Percentiles rank a stretch among this genome's conserved stretches.
phyloP scores from a whole-genome alignment of 2,329 filamentous ascomycete species.

The Hypoxylon sp. region DNA sequence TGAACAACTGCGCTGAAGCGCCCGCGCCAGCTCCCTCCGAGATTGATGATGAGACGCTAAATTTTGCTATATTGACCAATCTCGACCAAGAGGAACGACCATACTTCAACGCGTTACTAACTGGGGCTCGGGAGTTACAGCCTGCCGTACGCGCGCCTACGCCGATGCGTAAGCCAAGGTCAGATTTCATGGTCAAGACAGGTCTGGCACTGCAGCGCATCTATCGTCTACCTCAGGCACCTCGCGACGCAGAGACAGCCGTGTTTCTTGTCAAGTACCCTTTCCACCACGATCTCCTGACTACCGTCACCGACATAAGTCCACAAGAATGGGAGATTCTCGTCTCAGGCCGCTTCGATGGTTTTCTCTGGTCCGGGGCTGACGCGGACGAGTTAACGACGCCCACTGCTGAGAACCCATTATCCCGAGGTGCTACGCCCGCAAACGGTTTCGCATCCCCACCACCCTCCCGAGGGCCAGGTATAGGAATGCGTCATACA shows the following conservation, averaged over 20 bases:
- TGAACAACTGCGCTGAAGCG: slow-evolving; percentile 82
- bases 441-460: slow-evolving; percentile 63
- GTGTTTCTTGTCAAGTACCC: slow-evolving; percentile 89
- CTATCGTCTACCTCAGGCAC: slow-evolving; percentile 80
- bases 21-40: slow-evolving; percentile 85
- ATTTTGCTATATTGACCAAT: slow-evolving; percentile 93
- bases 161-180: slow-evolving; percentile 74
- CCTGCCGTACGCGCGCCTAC: slow-evolving; percentile 76
- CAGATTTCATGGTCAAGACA: slow-evolving; percentile 81
- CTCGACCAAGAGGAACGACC: slow-evolving; percentile 82
- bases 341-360: slow-evolving; percentile 93
- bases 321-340: slow-evolving; percentile 97
- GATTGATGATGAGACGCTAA: slow-evolving; percentile 92
- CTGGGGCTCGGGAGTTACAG: slow-evolving; percentile 70
- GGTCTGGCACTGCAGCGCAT: slow-evolving; percentile 86
- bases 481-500: slow-evolving; percentile 58
- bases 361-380: slow-evolving; percentile 93
- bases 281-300: slow-evolving; percentile 85
- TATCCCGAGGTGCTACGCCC: slow-evolving; percentile 69
- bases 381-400: slow-evolving; percentile 69
- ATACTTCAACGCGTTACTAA: slow-evolving; percentile 85
- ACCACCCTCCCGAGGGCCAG: slow-evolving; percentile 58
- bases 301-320: slow-evolving; percentile 89
- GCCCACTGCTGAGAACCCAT: slow-evolving; percentile 60
- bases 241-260: slow-evolving; percentile 87